These are phyloP conservation scores for Ephemerocybe angulata DNA, from an alignment of 768 basidiomycete genomes.

Conservation along the genomic window DNA sequence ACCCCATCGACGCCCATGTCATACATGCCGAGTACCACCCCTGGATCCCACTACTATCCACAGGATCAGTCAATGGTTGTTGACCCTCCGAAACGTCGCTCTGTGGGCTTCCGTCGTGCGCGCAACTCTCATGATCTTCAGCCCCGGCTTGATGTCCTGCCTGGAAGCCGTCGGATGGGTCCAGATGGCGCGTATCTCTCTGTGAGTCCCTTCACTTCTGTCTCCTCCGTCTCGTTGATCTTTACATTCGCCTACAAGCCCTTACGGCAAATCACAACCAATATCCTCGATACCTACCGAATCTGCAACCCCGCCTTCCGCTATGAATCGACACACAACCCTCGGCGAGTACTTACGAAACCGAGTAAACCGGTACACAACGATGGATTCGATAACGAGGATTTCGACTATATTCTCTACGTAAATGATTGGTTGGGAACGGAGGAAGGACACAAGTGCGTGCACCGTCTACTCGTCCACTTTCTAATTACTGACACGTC, in stretches of 20 bases:
- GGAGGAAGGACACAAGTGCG: conserved; percentile 93
- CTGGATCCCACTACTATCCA: conserved; percentile 53
- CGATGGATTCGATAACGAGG: conserved; percentile 97
- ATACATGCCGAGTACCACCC: conserved; percentile 50
- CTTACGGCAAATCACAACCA: conserved; percentile 69
- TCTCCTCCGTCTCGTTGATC: conserved; percentile 12
- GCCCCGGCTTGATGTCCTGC: conserved; percentile 63
- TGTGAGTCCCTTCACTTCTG: conserved; percentile 45
- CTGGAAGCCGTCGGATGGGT: conserved; percentile 72
- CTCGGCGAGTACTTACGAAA: conserved; percentile 93
- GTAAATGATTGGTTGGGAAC: conserved; percentile 97
- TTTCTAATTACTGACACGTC: not conserved
- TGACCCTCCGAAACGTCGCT: conserved; percentile 65
- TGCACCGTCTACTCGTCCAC: conserved; percentile 16
- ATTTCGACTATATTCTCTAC: conserved; percentile 98
- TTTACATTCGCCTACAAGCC: conserved; percentile 35
- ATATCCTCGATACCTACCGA: conserved; percentile 86
- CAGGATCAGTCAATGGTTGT: conserved; percentile 71
- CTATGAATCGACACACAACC: conserved; percentile 94
- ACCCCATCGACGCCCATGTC: conserved; percentile 73
- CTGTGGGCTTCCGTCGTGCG: conserved; percentile 76
- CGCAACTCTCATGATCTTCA: conserved; percentile 74
- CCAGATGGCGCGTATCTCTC: conserved; percentile 74
- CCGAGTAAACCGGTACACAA: conserved; percentile 95
- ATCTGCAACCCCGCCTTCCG: conserved; percentile 94